These are phyloP conservation scores for Candida sphagnicola DNA, from an alignment of 805 yeast species.

Conservation along the genomic window DNA sequence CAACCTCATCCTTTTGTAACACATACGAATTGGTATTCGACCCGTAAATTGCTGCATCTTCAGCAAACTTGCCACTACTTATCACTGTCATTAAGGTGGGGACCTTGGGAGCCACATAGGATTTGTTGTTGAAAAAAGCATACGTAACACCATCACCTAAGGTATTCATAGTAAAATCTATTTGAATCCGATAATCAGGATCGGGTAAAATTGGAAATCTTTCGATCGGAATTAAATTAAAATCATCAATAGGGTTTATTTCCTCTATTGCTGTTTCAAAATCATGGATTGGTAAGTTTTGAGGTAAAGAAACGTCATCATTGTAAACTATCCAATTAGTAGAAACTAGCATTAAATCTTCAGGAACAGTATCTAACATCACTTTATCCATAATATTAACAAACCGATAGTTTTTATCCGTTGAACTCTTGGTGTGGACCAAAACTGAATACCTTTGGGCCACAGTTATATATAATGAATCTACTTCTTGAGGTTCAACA, in stretches of 20 bases:
- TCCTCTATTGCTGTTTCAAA: conserved; percentile 33
- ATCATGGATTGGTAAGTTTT: conserved; percentile 8
- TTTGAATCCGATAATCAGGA: conserved; percentile 64
- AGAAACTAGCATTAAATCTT: conserved; percentile 60
- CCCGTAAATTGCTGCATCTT: conserved; percentile 63
- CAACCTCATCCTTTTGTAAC: conserved; percentile 58
- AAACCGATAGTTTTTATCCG: conserved; percentile 69
- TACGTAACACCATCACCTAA: conserved; percentile 84
- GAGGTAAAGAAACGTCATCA: conserved; percentile 38
- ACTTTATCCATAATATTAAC: conserved; percentile 76
- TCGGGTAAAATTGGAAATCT: conserved; percentile 50
- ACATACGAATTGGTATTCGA: conserved; percentile 74
- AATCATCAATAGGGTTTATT: conserved; percentile 47
- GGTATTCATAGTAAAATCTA: conserved; percentile 81
- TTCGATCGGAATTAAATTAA: conserved; percentile 25
- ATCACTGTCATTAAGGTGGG: conserved; percentile 82
- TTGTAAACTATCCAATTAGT: conserved; percentile 71
- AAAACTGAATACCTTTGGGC: conserved; percentile 91
- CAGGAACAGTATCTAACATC: conserved; percentile 77
- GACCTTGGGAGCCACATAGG: conserved; percentile 76
- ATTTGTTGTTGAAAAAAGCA: conserved; percentile 91
- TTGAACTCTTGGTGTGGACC: conserved; percentile 62
- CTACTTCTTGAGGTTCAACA: conserved; percentile 70
- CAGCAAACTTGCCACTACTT: conserved; percentile 59
- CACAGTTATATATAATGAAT: conserved; percentile 71